These are phyloP conservation scores for Nakazawaea molendinolei DNA, from an alignment of 805 yeast species.

Conservation along the genomic window DNA sequence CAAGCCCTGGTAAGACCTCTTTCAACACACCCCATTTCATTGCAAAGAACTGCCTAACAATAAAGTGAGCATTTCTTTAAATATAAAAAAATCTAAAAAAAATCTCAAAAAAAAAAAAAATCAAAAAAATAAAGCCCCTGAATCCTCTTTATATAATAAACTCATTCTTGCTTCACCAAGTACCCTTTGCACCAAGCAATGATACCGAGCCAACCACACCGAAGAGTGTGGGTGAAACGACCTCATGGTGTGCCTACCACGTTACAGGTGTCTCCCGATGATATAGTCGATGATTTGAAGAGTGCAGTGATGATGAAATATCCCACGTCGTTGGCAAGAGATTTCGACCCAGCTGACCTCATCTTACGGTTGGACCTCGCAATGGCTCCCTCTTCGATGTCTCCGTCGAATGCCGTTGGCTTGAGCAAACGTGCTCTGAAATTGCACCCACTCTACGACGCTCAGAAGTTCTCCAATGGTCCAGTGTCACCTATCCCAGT, in stretches of 20 bases:
- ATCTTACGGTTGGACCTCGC: constrained; percentile 25
- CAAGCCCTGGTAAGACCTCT: no score
- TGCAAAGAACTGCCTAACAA: no score
- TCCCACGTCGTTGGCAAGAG: constrained; percentile 57
- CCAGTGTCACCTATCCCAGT: constrained; percentile 25
- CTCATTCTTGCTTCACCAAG: no score
- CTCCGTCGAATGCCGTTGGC: constrained; percentile 2
- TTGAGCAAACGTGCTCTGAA: background rate
- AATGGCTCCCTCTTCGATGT: background rate
- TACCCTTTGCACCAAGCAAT: no score
- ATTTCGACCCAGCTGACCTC: constrained; percentile 66
- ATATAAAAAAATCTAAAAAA: no score
- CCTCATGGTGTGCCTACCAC: constrained; percentile 61
- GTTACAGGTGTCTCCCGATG: constrained; percentile 49
- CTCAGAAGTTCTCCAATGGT: constrained; percentile 7
- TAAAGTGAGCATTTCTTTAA: no score
- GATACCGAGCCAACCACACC: no score
- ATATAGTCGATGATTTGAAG: constrained; percentile 80
- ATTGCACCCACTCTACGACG: constrained; percentile 11
- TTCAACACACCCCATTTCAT: no score
- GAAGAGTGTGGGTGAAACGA: constrained; percentile 51
- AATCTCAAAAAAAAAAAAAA: no score
- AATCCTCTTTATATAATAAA: no score
- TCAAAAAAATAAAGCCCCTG: no score
- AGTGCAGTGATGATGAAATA: constrained; percentile 53